phyloP scores from a whole-genome alignment of 805 yeast species.

The Metschnikowia kofuensis region DNA sequence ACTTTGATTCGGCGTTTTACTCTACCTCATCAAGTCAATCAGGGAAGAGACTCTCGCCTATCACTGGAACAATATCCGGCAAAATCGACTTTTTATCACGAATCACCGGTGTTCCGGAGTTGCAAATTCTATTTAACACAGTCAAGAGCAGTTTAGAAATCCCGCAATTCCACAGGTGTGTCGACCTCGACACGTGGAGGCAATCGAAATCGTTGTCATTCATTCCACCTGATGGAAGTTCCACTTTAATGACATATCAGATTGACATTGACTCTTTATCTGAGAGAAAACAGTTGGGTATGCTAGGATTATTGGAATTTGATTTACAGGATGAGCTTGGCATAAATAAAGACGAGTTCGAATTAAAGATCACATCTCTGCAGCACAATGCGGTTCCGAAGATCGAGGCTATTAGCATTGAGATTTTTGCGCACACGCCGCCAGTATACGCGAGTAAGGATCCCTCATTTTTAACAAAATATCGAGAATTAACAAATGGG shows the following conservation, averaged over 20 bases:
- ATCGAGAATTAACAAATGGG: conserved; percentile 7
- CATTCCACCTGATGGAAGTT: conserved; percentile 86
- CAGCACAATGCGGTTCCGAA: conserved; percentile 27
- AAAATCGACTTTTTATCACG: conserved; percentile 59
- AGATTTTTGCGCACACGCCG: conserved; percentile 22
- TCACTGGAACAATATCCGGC: conserved; percentile 61
- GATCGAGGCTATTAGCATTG: conserved; percentile 31
- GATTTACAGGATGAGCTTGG: conserved; percentile 58
- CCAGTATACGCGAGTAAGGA: conserved; percentile 8
- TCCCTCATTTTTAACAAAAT: neutral
- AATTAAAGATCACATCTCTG: conserved; percentile 49
- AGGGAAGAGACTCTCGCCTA: conserved; percentile 32
- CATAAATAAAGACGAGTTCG: conserved; percentile 54
- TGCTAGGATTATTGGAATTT: conserved; percentile 54
- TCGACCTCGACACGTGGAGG: conserved; percentile 54
- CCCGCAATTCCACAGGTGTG: conserved; percentile 72
- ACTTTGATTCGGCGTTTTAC: conserved; percentile 25
- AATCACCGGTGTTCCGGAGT: conserved; percentile 74
- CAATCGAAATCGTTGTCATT: conserved; percentile 54
- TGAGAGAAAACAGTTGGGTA: conserved; percentile 18
- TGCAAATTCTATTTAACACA: conserved; percentile 52
- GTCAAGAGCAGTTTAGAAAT: conserved; percentile 47
- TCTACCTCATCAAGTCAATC: conserved; percentile 16
- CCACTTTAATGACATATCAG: conserved; percentile 59
- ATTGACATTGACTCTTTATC: conserved; percentile 44